These are phyloP conservation scores for Solidago caesia DNA, from an alignment of 129 eudicot species.

Conservation along the genomic window DNA sequence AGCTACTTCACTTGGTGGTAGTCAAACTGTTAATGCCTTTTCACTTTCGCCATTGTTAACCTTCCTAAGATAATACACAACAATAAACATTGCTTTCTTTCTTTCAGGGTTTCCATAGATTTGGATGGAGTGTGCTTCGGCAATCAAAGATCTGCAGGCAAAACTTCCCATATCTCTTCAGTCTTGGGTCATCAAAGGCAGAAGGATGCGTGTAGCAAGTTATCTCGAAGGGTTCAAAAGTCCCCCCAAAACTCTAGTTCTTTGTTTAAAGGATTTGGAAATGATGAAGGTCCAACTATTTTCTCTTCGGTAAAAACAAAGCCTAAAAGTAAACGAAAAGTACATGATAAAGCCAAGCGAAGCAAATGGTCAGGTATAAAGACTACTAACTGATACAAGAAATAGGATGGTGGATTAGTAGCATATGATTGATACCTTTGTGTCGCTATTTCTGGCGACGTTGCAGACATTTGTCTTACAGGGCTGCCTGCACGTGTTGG, in stretches of 20 bases:
- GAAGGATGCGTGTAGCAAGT: constrained; percentile 31
- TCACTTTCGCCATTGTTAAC: too few relatives aligned
- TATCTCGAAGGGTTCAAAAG: constrained; percentile 38
- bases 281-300: background rate
- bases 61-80: too few relatives aligned
- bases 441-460: too few relatives aligned
- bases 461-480: too few relatives aligned
- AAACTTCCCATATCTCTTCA: too few relatives aligned
- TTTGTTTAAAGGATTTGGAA: constrained; percentile 7
- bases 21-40: too few relatives aligned
- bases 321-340: constrained; percentile 22
- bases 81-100: background rate
- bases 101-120: background rate
- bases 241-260: constrained; percentile 8
- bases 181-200: constrained; percentile 15
- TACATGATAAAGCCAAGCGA: background rate
- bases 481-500: too few relatives aligned
- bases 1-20: too few relatives aligned
- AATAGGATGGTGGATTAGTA: background rate
- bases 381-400: background rate
- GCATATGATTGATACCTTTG: too few relatives aligned
- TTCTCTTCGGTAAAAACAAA: constrained; percentile 14
- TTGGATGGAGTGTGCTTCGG: background rate
- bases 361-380: constrained; percentile 28
- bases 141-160: background rate